phyloP scores from a whole-genome alignment of 148 eudicot genomes.

The Tetragonia tetragonoides region DNA sequence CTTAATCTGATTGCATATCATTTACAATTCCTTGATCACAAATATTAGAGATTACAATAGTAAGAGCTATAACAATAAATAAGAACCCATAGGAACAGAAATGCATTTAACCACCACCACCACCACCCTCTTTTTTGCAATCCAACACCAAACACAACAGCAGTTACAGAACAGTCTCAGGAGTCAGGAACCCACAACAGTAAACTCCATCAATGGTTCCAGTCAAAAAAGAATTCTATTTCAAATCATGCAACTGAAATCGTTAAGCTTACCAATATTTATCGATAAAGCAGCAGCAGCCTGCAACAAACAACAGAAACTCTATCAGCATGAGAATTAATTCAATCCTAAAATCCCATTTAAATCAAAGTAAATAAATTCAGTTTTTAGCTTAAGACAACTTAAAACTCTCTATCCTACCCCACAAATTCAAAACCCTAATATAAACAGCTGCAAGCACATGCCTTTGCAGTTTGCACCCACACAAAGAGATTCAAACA shows the following conservation, averaged over 20 bases:
- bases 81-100: neutral
- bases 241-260: neutral
- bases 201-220: neutral
- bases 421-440: neutral
- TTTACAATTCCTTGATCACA: neutral
- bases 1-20: neutral
- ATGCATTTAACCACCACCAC: too few species aligned
- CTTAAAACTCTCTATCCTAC: neutral
- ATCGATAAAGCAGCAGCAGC: constrained; percentile 94
- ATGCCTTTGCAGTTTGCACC: neutral
- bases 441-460: too few species aligned
- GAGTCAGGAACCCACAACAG: too few species aligned
- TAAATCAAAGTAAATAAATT: neutral
- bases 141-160: neutral
- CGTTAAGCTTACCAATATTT: constrained; percentile 62
- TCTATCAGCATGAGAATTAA: constrained; percentile 3
- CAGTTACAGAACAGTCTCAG: neutral
- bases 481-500: neutral
- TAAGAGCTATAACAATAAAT: too few species aligned
- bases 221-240: neutral
- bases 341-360: neutral
- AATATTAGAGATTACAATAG: neutral
- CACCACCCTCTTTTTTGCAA: neutral
- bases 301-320: constrained; percentile 45
- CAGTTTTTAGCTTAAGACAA: neutral